Evolutionary conservation across 192 early-diverging fungal species (phyloP).

Genomic region (Paraglomus brasilianum): DNA sequence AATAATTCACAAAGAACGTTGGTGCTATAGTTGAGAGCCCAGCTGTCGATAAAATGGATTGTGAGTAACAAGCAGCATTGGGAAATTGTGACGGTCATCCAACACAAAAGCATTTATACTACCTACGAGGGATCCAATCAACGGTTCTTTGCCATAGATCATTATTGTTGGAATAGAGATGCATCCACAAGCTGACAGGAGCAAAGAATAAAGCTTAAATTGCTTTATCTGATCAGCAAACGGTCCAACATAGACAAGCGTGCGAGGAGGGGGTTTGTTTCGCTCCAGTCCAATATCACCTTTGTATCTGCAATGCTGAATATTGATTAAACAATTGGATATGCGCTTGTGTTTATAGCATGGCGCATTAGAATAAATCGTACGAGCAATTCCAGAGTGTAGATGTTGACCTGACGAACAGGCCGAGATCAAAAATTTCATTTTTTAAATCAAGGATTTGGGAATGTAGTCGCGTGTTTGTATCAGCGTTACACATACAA

Average conservation of each 20-base stretch:
- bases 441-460: too few species aligned
- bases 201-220: conserved; percentile 17
- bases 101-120: background rate
- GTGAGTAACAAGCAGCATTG: background rate
- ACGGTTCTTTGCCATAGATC: conserved; percentile 17
- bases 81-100: background rate
- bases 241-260: conserved; percentile 5
- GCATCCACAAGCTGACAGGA: background rate
- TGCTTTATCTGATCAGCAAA: background rate
- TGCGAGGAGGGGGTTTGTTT: background rate
- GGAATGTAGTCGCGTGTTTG: too few species aligned
- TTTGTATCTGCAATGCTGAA: background rate
- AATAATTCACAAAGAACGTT: conserved; percentile 14
- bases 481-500: too few species aligned
- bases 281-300: background rate
- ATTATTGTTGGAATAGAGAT: background rate
- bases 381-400: too few species aligned
- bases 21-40: background rate
- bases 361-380: too few species aligned
- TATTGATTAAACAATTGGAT: background rate
- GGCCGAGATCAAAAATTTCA: too few species aligned
- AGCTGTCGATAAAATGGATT: background rate
- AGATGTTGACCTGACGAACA: too few species aligned
- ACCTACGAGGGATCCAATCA: background rate
- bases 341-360: background rate